These are phyloP conservation scores for Obba rivulosa DNA, from an alignment of 768 basidiomycete species.

Conservation along the genomic window DNA sequence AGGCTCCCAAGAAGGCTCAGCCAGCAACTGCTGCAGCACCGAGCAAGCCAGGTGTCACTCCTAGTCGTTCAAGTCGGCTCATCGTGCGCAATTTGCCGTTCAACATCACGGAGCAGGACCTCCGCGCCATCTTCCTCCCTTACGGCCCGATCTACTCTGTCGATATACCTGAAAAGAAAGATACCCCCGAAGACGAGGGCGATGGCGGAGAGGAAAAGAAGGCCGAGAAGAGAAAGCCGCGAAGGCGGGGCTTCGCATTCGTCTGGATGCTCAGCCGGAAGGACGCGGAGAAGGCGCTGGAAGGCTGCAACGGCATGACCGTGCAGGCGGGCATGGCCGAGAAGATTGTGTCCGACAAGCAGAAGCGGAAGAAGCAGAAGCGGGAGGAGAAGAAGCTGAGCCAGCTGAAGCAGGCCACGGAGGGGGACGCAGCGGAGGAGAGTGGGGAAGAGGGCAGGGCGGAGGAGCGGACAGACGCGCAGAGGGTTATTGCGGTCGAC, in stretches of 20 bases:
- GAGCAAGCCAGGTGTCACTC: constrained; percentile 34
- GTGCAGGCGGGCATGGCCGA: constrained; percentile 61
- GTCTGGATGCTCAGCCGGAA: constrained; percentile 88
- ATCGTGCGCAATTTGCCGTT: constrained; percentile 91
- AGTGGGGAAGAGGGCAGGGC: constrained; percentile 30
- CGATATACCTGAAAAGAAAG: constrained; percentile 54
- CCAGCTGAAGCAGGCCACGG: constrained; percentile 27
- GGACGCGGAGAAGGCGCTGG: constrained; percentile 80
- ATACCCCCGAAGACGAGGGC: constrained; percentile 20
- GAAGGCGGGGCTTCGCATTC: constrained; percentile 85
- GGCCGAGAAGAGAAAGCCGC: constrained; percentile 17
- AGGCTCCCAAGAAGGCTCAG: constrained; percentile 31
- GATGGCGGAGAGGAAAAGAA: constrained; percentile 27
- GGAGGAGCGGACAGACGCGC: constrained; percentile 28
- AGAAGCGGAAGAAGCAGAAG: constrained; percentile 60
- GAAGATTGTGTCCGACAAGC: constrained; percentile 52
- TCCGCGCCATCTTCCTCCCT: constrained; percentile 81
- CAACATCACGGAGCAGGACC: constrained; percentile 76
- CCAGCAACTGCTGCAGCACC: constrained; percentile 12
- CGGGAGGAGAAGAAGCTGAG: constrained; percentile 49
- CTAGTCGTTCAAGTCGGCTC: constrained; percentile 71
- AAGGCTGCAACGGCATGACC: constrained; percentile 71
- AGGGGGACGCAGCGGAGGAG: constrained; percentile 19
- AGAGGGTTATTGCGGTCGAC: constrained; percentile 82
- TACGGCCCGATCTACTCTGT: constrained; percentile 85